A percentile compares a stretch with the other conserved stretches of the same genome.
Conservation (phyloP, 2,329 filamentous ascomycete genomes). For the Hymenoscyphus scutula region DNA sequence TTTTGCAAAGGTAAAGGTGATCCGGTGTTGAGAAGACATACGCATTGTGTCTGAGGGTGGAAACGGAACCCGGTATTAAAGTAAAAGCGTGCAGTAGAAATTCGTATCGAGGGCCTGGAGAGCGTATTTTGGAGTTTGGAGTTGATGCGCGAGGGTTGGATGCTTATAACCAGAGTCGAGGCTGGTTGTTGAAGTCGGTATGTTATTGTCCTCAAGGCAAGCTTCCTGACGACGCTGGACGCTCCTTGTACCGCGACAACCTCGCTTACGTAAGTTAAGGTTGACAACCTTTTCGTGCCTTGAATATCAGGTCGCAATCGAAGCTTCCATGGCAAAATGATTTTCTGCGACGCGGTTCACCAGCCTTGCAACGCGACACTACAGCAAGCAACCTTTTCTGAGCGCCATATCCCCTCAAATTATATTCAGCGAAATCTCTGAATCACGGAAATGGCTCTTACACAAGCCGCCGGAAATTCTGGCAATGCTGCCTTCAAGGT, state of each 20-base stretch:
- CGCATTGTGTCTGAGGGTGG: constrained; percentile 11
- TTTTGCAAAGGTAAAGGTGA: background rate
- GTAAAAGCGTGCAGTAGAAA: background rate
- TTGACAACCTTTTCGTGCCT: background rate
- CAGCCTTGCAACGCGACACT: constrained; percentile 26
- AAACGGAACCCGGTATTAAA: background rate
- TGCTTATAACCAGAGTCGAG: constrained; percentile 2
- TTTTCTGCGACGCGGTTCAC: constrained; percentile 27
- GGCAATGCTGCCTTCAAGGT: constrained; percentile 68
- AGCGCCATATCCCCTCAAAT: background rate
- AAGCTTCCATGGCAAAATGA: constrained; percentile 8
- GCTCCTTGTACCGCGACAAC: constrained; percentile 19
- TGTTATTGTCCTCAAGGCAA: constrained; percentile 23
- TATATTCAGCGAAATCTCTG: constrained; percentile 1
- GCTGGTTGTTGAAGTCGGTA: constrained; percentile 1
- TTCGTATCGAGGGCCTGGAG: background rate
- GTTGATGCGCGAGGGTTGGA: background rate
- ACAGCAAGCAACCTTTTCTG: constrained; percentile 14
- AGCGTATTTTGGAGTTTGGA: background rate
- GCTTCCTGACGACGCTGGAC: constrained; percentile 27
- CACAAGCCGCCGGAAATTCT: constrained; percentile 40
- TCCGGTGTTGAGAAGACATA: background rate
- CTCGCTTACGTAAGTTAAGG: constrained; percentile 5
- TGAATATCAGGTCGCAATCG: background rate
- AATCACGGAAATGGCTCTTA: constrained; percentile 45